These are phyloP conservation scores for Mrakia frigida DNA, from an alignment of 768 basidiomycete species.

Conservation along the genomic window DNA sequence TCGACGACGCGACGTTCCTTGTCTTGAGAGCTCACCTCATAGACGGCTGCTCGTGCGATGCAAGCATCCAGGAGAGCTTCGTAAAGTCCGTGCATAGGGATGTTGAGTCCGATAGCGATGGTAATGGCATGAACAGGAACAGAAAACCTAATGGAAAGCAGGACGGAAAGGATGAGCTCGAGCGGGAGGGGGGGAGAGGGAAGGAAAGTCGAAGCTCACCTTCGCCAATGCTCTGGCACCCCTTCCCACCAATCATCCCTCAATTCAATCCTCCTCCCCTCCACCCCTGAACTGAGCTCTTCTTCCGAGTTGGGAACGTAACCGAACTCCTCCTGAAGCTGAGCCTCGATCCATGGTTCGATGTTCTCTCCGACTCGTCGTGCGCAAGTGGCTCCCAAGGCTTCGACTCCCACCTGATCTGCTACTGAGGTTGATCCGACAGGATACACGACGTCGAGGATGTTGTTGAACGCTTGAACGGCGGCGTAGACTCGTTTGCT, in stretches of 20 bases:
- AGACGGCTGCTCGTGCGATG: constrained; percentile 4
- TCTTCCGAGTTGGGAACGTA: neutral
- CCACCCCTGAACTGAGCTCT: neutral
- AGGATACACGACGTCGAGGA: constrained; percentile 26
- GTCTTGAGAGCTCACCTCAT: constrained; percentile 28
- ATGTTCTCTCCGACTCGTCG: constrained; percentile 21
- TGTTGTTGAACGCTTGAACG: constrained; percentile 22
- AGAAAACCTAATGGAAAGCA: neutral
- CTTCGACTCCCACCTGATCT: neutral
- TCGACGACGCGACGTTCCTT: neutral
- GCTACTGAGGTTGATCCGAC: neutral
- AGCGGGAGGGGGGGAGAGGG: neutral
- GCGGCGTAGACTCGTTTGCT: constrained; percentile 20
- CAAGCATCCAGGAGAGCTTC: constrained; percentile 24
- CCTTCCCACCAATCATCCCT: constrained; percentile 30
- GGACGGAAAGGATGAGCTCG: no score
- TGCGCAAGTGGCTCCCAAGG: constrained; percentile 8
- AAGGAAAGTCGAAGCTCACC: constrained; percentile 10
- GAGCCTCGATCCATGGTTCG: constrained; percentile 26
- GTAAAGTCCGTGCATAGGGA: constrained; percentile 23
- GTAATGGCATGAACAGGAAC: constrained; percentile 24
- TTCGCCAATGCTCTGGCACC: constrained; percentile 17
- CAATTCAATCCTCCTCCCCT: constrained; percentile 23
- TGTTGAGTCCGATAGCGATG: constrained; percentile 8
- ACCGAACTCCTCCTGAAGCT: constrained; percentile 22